Evolutionary conservation across 306 rosid species (phyloP), one percentile per base, ranked within the genome.

Genomic region (Pyrus communis): DNA sequence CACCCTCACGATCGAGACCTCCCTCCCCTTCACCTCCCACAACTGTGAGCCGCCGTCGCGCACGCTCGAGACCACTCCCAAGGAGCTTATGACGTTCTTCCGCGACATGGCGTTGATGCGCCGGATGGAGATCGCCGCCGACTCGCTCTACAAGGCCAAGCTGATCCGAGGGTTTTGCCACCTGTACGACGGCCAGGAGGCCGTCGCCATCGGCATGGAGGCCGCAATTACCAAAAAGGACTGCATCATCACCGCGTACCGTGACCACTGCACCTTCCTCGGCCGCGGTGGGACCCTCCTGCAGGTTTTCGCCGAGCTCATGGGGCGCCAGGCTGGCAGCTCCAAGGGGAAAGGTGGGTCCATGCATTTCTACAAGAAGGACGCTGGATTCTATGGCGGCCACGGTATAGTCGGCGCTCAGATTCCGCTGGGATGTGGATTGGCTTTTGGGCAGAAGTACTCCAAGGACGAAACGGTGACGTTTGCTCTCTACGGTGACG

Each of bases 341-440:
- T 86, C 98, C 8, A 88, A 73, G 9, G 98, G 98, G 2, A 95
- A 92, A 57, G 97, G 98, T 4, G 98, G 98, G 2, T 95, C 98
- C 1, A 95, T 95, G 98, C 98, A 95, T 67, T 92, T 95, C 57
- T 95, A 95, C 73, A 88, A 75, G 82, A 95, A 95, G 83, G 89
- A 90, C 0, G 30, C 83, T 14, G 88, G 91, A 11, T 95, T 95
- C 67, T 95, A 78, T 46, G 97, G 98, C 19, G 98, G 97, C 0
- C 98, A 95, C 13, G 97, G 98, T 1, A 95, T 95, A 15, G 97
- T 92, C 15, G 97, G 97, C n/a, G 98, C 98, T 75, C 97, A 95
- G 85, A 60, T 95, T 3, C 98, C 97, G 0, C 69, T 95, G 0
- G 98, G 98, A 3, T 90, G 96, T 78, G 98, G 98, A 0, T 77